Percentiles rank a stretch among this genome's conserved stretches.
Conservation (phyloP, 805 yeast genomes). For the Spencermartinsiella europaea region DNA sequence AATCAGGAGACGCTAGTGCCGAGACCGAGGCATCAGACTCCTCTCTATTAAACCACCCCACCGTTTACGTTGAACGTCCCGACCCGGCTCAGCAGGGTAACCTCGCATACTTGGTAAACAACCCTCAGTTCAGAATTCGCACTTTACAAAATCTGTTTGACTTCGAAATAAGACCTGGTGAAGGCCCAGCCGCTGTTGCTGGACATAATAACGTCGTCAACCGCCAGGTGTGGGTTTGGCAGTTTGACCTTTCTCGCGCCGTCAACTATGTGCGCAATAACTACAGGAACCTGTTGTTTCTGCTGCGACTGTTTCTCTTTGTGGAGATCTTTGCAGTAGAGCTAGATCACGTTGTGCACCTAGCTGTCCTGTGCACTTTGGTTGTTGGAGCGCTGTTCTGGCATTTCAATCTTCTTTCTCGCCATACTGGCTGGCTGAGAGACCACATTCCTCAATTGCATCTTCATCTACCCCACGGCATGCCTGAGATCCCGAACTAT, state of each 20-base stretch:
- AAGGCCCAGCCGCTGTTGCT: neutral
- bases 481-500: constrained; percentile 8
- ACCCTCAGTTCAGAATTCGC: neutral
- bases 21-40: neutral
- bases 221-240: neutral
- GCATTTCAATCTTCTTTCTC: constrained; percentile 1
- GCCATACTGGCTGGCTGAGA: neutral
- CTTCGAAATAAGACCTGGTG: no score
- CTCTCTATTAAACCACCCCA: neutral
- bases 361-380: neutral
- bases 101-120: neutral
- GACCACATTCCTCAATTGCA: neutral
- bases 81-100: neutral
- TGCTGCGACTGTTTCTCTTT: constrained; percentile 5
- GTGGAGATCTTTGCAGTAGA: constrained; percentile 7
- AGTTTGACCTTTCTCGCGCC: neutral
- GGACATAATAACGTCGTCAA: constrained; percentile 1
- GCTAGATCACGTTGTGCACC: neutral
- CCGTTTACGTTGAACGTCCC: neutral
- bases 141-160: neutral
- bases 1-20: neutral
- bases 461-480: constrained; percentile 7
- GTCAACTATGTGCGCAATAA: neutral
- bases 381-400: neutral
- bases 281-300: neutral